phyloP scores from a whole-genome alignment of 2,329 filamentous ascomycete genomes.

The Beauveria australis region DNA sequence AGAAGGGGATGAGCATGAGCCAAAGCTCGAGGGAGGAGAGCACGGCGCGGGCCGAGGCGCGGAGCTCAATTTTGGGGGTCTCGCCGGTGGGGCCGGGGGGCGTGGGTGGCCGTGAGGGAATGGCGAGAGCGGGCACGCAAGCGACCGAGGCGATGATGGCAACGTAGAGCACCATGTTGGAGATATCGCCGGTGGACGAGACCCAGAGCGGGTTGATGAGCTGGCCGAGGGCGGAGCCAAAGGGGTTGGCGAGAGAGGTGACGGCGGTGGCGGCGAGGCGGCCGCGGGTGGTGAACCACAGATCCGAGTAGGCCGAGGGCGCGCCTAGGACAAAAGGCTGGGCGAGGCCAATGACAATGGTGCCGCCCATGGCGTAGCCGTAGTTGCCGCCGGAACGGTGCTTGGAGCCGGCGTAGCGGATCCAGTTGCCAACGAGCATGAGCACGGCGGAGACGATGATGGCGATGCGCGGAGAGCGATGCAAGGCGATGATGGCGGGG shows the following conservation, averaged over 20 bases:
- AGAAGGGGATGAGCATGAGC: constrained; percentile 73
- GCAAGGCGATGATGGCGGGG: constrained; percentile 65
- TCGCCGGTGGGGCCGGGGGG: constrained; percentile 63
- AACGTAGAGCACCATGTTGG: constrained; percentile 76
- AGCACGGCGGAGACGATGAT: constrained; percentile 67
- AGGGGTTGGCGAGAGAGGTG: constrained; percentile 77
- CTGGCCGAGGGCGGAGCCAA: constrained; percentile 83
- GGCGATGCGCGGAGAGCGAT: constrained; percentile 69
- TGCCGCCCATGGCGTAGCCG: constrained; percentile 74
- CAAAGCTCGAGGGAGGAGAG: constrained; percentile 60
- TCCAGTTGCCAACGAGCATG: constrained; percentile 79
- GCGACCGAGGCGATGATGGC: constrained; percentile 58
- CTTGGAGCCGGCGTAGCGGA: constrained; percentile 68
- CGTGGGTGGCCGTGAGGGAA: constrained; percentile 68
- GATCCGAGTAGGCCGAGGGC: constrained; percentile 82
- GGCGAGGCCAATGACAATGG: constrained; percentile 79
- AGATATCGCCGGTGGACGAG: constrained; percentile 53
- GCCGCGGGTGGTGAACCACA: constrained; percentile 85
- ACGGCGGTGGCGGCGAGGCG: constrained; percentile 82
- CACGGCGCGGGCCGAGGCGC: constrained; percentile 45
- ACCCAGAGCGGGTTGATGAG: constrained; percentile 77
- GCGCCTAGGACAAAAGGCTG: constrained; percentile 90
- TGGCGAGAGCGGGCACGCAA: constrained; percentile 69
- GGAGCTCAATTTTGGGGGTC: constrained; percentile 45
- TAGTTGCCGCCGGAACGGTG: constrained; percentile 52